A percentile compares a stretch with the other conserved stretches of the same genome.
Evolutionary conservation across 176 grass and related monocot genomes (phyloP).

Genomic region (Oryza meridionalis): DNA sequence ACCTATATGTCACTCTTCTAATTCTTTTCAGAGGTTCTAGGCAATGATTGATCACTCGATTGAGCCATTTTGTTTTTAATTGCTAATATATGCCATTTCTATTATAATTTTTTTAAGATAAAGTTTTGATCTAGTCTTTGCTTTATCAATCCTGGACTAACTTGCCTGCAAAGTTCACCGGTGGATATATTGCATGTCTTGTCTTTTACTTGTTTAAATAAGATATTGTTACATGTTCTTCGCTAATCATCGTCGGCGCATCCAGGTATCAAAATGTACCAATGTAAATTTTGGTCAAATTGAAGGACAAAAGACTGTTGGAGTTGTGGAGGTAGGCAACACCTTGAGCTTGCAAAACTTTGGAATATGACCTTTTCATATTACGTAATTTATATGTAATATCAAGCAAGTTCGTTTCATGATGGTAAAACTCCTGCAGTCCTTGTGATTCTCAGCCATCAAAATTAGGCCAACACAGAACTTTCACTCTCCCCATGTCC

Average conservation of each 20-base stretch:
- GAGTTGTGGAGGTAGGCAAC: conserved; percentile 70
- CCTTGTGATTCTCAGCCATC: conserved; percentile 4
- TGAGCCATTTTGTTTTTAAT: background rate
- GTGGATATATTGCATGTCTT: background rate
- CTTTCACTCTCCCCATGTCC: background rate
- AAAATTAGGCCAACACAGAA: background rate
- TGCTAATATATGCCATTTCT: background rate
- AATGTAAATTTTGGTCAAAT: conserved; percentile 74
- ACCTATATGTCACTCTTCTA: background rate
- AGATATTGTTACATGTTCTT: conserved; percentile 19
- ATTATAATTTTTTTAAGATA: background rate
- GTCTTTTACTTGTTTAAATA: conserved; percentile 12
- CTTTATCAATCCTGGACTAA: background rate
- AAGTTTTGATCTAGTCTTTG: background rate
- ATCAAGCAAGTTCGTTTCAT: conserved; percentile 10
- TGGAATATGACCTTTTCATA: conserved; percentile 2
- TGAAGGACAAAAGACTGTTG: conserved; percentile 63
- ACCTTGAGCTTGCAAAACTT: background rate
- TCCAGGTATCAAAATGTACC: conserved; percentile 56
- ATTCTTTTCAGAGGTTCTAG: background rate
- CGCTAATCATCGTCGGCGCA: conserved; percentile 32
- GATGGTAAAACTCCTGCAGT: conserved; percentile 3
- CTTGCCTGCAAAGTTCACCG: background rate
- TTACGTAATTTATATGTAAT: conserved; percentile 16
- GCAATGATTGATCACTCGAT: background rate